Base-by-base conservation (phyloP, 225 moss, liverwort and hornwort species). In the Physcomitrium patens region DNA sequence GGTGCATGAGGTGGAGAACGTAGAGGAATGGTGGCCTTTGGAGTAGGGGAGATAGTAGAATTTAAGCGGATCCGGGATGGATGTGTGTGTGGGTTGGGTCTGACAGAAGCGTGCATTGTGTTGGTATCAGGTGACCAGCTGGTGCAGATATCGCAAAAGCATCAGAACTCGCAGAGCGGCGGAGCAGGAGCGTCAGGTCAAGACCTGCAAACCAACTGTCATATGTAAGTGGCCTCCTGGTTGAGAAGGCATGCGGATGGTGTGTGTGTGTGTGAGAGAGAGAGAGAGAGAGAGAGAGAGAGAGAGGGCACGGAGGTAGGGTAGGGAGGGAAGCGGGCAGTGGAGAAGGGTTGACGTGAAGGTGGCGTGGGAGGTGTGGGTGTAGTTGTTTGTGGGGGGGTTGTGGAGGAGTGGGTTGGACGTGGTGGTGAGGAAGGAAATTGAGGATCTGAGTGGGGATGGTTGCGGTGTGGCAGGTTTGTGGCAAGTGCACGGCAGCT, bases 131-230 rank as follows among this genome's bases (percentile, higher is more conserved):
- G 86, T 91, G 41, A 84, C 66, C 86, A 86, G 67, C 42, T 91
- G 66, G 86, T 89, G 17, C 85, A 79, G 3, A 85, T 83, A 68
- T 89, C 91, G 20, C 91, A 91, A 18, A 91, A 89, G 77, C 87
- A 91, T 74, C 89, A 91, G 77, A 86, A 63, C 22, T 84, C 81
- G 9, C 91, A 91, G 69, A 89, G 70, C 69, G 89, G 91, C 46
- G 79, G 72, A 20, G 77, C 87, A 10, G 80, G 80, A n/a, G 72
- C 87, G 2, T 86, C 89, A 3, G 53, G 87, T 47, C 91, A 89
- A 65, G 91, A 91, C 53, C 83, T 91, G 89, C 91, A 91, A 72
- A 83, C 81, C 15, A 91, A 85, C 56, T 91, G 89, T 70, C 89
- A 89, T 71, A 67, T 85, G 89, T 91, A 89, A 86, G 91, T 77